phyloP scores from a whole-genome alignment of 2,329 filamentous ascomycete species.

The Colletotrichum sp. region DNA sequence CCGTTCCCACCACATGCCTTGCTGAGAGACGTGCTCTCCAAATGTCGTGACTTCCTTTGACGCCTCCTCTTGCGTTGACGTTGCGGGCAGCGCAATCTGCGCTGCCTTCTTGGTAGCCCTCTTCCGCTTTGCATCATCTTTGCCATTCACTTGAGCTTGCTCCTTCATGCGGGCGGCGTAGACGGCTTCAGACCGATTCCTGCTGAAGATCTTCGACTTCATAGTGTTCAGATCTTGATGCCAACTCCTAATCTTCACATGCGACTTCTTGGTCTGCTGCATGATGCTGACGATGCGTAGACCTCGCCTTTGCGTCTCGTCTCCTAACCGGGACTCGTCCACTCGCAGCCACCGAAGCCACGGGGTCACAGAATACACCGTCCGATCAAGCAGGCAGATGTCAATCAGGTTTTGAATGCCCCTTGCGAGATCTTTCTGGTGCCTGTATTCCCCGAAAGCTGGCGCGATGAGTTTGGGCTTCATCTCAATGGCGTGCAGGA shows the following conservation, averaged over 20 bases:
- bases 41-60: accelerated
- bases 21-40: background rate
- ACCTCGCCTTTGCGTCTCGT: background rate
- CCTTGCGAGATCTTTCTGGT: background rate
- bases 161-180: background rate
- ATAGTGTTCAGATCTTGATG: background rate
- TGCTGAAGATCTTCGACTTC: background rate
- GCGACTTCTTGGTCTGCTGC: background rate
- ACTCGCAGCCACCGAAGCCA: background rate
- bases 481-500: background rate
- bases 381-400: background rate
- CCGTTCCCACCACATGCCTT: background rate
- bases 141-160: background rate
- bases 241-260: background rate
- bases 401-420: constrained; percentile 4
- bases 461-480: background rate
- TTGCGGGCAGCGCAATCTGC: background rate
- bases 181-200: background rate
- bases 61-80: background rate
- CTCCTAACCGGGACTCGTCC: background rate
- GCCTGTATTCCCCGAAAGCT: background rate
- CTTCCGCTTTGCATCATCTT: background rate
- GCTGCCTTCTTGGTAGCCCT: background rate
- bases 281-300: background rate
- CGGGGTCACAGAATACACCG: background rate